Base-by-base conservation (phyloP, 805 yeast genomes). In the Wickerhamomyces bisporus region DNA sequence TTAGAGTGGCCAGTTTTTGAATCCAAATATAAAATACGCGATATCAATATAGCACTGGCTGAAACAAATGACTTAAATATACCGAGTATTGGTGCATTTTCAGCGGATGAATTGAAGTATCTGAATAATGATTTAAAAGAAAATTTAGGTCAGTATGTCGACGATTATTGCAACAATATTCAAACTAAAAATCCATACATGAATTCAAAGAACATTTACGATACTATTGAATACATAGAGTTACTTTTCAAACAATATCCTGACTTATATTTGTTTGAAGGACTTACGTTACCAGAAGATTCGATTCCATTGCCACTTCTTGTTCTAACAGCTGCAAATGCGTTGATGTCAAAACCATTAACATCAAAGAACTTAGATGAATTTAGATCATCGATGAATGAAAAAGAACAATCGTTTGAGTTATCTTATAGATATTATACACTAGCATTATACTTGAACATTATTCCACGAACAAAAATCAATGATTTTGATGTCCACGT, bases 171-270 rank as follows among this genome's bases (percentile, higher is more conserved):
- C 16, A 25, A 32, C 6, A 34, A 47, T 25, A 40, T 49, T n/a
- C 47, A 52, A 9, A 44, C 27, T n/a, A 51, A 51, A 32, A 50
- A 48, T 26, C 55, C 55, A 3, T 44, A 40, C 20, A 39, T 53
- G 26, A 43, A 42, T 29, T 20, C 36, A 3, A 38, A 35, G 24
- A 19, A 19, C 1, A 12, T 50, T 10, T n/a, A 40, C 9, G 21
- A 24, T 12, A 44, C 53, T 12, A 43, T 40, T 8, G 34, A 41
- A 7, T 43, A 37, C 26, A 26, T 49, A 10, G 31, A 36, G n/a
- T 23, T 23, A 5, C 6, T 23, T n/a, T 9, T 30, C 1, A 16
- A 26, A 15, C 12, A 21, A 5, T 14, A 36, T 19, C 42, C 41
- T 5, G 18, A 26, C 6, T 11, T 36, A 7, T 25, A 25, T 17